Evolutionary conservation across 2,329 filamentous ascomycete species (phyloP).

Genomic region (Aspergillus sp.): DNA sequence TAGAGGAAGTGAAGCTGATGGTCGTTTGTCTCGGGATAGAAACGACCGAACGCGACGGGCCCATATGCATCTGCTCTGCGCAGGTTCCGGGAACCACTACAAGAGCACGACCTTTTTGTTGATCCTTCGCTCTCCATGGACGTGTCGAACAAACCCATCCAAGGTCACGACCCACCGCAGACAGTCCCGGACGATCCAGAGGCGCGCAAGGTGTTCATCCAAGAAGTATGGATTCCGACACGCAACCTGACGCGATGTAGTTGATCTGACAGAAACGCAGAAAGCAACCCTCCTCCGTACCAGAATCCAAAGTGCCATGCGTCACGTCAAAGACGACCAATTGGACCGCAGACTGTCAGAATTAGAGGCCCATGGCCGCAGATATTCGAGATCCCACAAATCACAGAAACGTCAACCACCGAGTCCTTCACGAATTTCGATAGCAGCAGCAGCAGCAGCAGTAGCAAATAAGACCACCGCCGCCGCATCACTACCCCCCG

Average conservation of each 20-base stretch:
- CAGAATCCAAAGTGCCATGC: constrained; percentile 35
- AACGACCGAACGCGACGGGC: constrained; percentile 12
- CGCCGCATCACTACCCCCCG: not conserved
- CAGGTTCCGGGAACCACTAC: constrained; percentile 6
- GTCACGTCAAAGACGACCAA: constrained; percentile 28
- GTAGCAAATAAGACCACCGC: not conserved
- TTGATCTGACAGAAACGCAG: constrained; percentile 10
- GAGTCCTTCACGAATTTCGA: no score
- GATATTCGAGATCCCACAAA: constrained; percentile 17
- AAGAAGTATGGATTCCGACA: constrained; percentile 24
- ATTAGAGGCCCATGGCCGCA: constrained; percentile 34
- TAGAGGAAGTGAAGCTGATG: constrained; percentile 2
- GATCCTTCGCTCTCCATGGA: not conserved
- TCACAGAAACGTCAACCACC: not conserved
- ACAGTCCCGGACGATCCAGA: constrained; percentile 27
- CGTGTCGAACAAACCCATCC: constrained; percentile 1
- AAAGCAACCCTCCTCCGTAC: constrained; percentile 34
- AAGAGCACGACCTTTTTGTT: constrained; percentile 4
- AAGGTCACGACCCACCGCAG: constrained; percentile 7
- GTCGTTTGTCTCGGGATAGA: not conserved
- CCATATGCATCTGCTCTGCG: not conserved
- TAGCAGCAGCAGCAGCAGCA: not conserved
- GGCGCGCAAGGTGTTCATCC: constrained; percentile 32
- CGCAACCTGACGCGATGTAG: not conserved
- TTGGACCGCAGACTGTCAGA: constrained; percentile 34